Conservation (phyloP, 2,329 filamentous ascomycete species). For the Cladophialophora chaetospira region DNA sequence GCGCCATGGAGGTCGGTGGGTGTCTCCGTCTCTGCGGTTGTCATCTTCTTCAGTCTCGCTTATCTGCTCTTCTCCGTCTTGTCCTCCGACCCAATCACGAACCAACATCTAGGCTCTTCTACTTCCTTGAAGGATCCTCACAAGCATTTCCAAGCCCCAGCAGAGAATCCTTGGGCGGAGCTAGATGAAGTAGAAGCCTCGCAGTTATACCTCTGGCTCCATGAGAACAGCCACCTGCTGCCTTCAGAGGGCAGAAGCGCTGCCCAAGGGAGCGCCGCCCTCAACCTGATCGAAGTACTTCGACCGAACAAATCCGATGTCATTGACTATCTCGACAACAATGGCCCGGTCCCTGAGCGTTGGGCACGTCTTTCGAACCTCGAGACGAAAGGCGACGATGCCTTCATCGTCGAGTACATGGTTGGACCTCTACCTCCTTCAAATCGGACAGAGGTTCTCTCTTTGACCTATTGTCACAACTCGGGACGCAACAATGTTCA, state of each 20-base stretch:
- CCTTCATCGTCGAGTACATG: conserved; percentile 43
- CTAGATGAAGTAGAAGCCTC: conserved; percentile 20
- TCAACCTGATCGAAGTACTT: conserved; percentile 52
- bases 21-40: conserved; percentile 11
- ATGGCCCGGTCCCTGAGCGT: conserved; percentile 40
- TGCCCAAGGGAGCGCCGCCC: conserved; percentile 33
- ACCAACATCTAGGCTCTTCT: not conserved
- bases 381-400: conserved; percentile 12
- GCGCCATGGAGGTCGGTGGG: conserved; percentile 13
- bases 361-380: conserved; percentile 51
- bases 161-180: conserved; percentile 22
- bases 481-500: conserved; percentile 40
- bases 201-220: conserved; percentile 19
- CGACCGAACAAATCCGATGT: conserved; percentile 53
- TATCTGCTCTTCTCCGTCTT: conserved; percentile 17
- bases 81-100: not conserved
- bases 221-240: conserved; percentile 5
- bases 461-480: conserved; percentile 49
- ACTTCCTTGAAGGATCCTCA: conserved; percentile 6
- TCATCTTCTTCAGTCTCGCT: conserved; percentile 22
- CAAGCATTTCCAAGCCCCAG: conserved; percentile 21
- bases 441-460: conserved; percentile 41
- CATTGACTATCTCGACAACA: conserved; percentile 48
- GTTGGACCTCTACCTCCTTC: conserved; percentile 53
- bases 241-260: not conserved